phyloP scores from a whole-genome alignment of 148 eudicot genomes.

The Nepenthes gracilis region DNA sequence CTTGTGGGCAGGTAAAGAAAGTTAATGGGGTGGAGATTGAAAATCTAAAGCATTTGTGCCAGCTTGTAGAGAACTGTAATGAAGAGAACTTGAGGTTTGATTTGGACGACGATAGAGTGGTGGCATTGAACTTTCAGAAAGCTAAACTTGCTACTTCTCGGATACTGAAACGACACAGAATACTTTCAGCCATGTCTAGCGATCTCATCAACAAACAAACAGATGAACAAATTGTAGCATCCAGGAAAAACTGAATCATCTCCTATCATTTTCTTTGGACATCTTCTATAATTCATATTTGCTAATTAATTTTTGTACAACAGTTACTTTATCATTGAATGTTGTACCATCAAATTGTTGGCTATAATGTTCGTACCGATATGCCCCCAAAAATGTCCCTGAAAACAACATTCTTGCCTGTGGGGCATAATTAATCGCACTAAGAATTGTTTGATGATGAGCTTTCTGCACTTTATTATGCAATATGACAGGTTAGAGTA shows the following conservation, averaged over 20 bases:
- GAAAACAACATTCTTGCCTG: too few species aligned
- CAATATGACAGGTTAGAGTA: too few species aligned
- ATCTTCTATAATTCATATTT: too few species aligned
- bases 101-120: conserved; percentile 81
- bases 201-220: conserved; percentile 40
- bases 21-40: conserved; percentile 69
- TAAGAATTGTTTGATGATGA: too few species aligned
- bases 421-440: too few species aligned
- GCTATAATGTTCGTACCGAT: too few species aligned
- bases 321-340: too few species aligned
- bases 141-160: conserved; percentile 81
- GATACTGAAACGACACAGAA: conserved; percentile 73
- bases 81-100: conserved; percentile 64
- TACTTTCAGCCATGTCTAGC: conserved; percentile 59
- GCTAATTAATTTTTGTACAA: too few species aligned
- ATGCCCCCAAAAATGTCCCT: too few species aligned
- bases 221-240: conserved; percentile 14
- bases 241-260: conserved; percentile 12
- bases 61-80: conserved; percentile 58
- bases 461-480: too few species aligned
- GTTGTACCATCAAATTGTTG: too few species aligned
- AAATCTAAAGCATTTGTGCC: conserved; percentile 64
- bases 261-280: not conserved
- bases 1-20: conserved; percentile 57
- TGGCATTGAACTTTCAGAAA: conserved; percentile 51